Percentiles rank a stretch among this genome's conserved stretches.
Conservation (phyloP, 805 yeast species). For the Candida glaebosa region DNA sequence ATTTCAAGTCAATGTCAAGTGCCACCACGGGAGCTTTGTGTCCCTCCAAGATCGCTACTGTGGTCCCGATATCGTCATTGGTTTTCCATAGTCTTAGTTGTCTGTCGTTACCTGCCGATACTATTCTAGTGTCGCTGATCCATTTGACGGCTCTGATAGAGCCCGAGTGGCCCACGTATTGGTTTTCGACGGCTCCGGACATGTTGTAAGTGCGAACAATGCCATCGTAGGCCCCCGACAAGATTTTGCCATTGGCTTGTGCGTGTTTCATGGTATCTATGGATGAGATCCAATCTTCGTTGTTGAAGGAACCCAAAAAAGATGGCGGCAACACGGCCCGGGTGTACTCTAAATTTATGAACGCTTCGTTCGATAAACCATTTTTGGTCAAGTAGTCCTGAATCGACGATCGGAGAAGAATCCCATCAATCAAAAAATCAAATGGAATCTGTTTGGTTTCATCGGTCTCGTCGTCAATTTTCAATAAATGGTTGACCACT, state of each 20-base stretch:
- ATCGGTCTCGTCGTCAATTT: conserved; percentile 28
- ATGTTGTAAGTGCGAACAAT: conserved; percentile 84
- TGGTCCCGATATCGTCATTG: conserved; percentile 57
- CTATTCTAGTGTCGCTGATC: conserved; percentile 69
- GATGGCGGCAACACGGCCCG: conserved; percentile 94
- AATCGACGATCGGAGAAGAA: conserved; percentile 70
- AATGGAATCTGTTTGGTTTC: conserved; percentile 74
- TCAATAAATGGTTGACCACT: conserved; percentile 85
- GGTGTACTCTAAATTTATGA: conserved; percentile 81
- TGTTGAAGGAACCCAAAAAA: conserved; percentile 78
- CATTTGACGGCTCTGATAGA: conserved; percentile 82
- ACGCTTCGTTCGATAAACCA: conserved; percentile 80
- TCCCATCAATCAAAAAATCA: conserved; percentile 87
- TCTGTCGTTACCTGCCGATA: conserved; percentile 87
- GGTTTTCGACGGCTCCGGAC: conserved; percentile 76
- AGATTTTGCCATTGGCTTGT: conserved; percentile 37
- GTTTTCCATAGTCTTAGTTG: conserved; percentile 86
- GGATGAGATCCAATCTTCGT: conserved; percentile 95
- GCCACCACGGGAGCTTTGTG: conserved; percentile 86
- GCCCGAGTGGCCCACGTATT: conserved; percentile 83
- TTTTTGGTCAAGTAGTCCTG: conserved; percentile 73
- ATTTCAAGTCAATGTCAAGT: conserved; percentile 52
- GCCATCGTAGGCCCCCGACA: conserved; percentile 94
- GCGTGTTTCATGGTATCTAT: conserved; percentile 48
- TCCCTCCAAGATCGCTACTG: conserved; percentile 83